Evolutionary conservation across 768 basidiomycete genomes (phyloP).

Genomic region (Paxillus involutus): DNA sequence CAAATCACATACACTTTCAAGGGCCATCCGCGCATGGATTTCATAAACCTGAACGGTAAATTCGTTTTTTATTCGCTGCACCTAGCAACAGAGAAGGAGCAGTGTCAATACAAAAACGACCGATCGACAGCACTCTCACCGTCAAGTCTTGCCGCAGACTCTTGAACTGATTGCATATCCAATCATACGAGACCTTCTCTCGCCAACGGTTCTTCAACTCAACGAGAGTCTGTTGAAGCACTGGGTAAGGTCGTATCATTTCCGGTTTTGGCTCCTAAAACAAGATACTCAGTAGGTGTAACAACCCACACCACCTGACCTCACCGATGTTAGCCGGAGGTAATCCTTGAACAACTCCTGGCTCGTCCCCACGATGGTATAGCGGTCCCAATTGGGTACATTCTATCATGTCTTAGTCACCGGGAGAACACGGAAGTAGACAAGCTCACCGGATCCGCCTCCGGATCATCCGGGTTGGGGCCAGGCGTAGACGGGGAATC

Average conservation of each 20-base stretch:
- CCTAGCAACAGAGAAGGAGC: slow-evolving; percentile 46
- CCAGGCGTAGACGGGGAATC: slow-evolving; percentile 51
- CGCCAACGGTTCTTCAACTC: slow-evolving; percentile 90
- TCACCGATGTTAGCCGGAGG: slow-evolving; percentile 87
- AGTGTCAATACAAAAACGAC: slow-evolving; percentile 2
- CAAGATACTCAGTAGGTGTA: slow-evolving; percentile 5
- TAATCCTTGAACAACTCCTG: slow-evolving; percentile 94
- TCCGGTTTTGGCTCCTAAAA: slow-evolving; percentile 91
- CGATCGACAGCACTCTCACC: slow-evolving; percentile 46
- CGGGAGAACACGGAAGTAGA: not conserved
- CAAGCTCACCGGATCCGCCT: slow-evolving; percentile 64
- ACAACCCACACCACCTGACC: not conserved
- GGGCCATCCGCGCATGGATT: slow-evolving; percentile 95
- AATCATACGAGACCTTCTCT: slow-evolving; percentile 71
- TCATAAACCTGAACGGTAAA: slow-evolving; percentile 98
- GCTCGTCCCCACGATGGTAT: slow-evolving; percentile 93
- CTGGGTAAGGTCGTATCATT: slow-evolving; percentile 83
- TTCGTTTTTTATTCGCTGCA: slow-evolving; percentile 98
- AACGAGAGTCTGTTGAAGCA: slow-evolving; percentile 81
- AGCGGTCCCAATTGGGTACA: slow-evolving; percentile 94
- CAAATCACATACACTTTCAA: slow-evolving; percentile 70
- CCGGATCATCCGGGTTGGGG: slow-evolving; percentile 60
- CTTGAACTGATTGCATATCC: slow-evolving; percentile 99
- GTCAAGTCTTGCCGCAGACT: slow-evolving; percentile 96
- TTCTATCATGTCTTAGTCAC: slow-evolving; percentile 53